Evolutionary conservation across 23 red algal species (phyloP).

Genomic region (Agarophyton chilense): DNA sequence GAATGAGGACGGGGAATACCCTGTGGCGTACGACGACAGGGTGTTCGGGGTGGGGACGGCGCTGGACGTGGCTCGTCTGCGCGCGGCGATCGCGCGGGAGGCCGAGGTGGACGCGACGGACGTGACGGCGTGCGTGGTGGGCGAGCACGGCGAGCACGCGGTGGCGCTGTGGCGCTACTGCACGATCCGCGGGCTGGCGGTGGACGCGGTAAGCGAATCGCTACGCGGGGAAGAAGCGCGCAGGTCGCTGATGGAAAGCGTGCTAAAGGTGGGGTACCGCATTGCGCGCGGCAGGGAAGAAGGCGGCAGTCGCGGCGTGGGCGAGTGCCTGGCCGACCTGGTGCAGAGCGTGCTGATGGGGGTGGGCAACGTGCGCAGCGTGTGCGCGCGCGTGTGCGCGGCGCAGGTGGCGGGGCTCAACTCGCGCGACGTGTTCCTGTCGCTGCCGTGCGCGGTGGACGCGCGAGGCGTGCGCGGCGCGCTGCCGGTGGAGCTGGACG

Average conservation of each 20-base stretch:
- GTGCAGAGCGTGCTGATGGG: background rate
- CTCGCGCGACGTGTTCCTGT: slow-evolving; percentile 13
- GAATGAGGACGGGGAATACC: too few species aligned
- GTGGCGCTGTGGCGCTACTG: slow-evolving; percentile 39
- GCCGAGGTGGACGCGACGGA: background rate
- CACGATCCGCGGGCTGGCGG: background rate
- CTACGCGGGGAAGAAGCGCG: background rate
- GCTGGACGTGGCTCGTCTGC: slow-evolving; percentile 32
- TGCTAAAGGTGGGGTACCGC: background rate
- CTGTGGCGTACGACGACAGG: background rate
- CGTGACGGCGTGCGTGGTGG: slow-evolving; percentile 16
- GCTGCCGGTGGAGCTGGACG: slow-evolving; percentile 25
- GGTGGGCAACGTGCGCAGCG: slow-evolving; percentile 26
- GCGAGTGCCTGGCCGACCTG: slow-evolving; percentile 46
- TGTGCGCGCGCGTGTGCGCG: background rate
- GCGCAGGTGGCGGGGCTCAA: background rate
- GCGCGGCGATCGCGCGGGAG: slow-evolving; percentile 14
- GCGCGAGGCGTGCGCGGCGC: slow-evolving; percentile 13
- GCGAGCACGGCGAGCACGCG: slow-evolving; percentile 17
- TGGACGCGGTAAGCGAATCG: background rate
- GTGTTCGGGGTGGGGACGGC: slow-evolving; percentile 21
- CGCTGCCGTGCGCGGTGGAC: slow-evolving; percentile 36
- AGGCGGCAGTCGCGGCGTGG: background rate
- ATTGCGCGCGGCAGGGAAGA: slow-evolving; percentile 12
- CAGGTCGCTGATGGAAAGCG: background rate